Evolutionary conservation across 1,284 basidiomycete genomes (phyloP), one percentile per base, ranked within the genome.

Genomic region (Coriolopsis trogii): DNA sequence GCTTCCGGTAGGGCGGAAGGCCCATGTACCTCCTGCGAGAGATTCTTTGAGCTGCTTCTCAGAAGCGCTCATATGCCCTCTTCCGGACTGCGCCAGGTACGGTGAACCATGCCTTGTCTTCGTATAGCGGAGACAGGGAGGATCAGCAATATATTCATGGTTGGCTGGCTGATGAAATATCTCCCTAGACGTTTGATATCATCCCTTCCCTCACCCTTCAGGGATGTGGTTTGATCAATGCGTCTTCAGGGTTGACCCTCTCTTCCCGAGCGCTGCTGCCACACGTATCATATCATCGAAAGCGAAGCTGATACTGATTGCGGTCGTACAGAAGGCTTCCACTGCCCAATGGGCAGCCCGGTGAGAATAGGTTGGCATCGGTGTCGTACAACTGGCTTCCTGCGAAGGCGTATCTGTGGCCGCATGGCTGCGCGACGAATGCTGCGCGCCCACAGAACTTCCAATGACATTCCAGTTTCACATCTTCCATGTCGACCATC

Each of bases 351-450:
- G n/a, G n/a, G n/a, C n/a, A n/a, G n/a, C 21, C 16, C 33, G 26
- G 41, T 46, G 53, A 42, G 53, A 51, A 53, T 30, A 38, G 36
- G 42, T 53, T 33, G 26, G 45, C 45, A 34, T 51, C 26, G 39
- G 53, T 59, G 48, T 51, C 53, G 50, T 55, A 56, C 53, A 53
- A 21, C 25, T 20, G 20, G 45, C 46, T 46, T 44, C 46, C 39
- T 24, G 26, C 33, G n/a, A n/a, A n/a, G n/a, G 40, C 42, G 18
- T 23, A 46, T 48, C 49, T 39, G 46, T 53, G 37, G 49, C 53
- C 53, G 57, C 57, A 41, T 51, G 47, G 45, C 53, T 44, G 46
- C 51, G 6, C 25, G 24, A 26, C 24, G 24, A 28, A 15, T 8
- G 9, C 24, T 41, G 24, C 24, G 25, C 24, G n/a, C n/a, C n/a